Conservation (phyloP, 139 green algal genomes). For the Raphidocelis subcapitata region DNA sequence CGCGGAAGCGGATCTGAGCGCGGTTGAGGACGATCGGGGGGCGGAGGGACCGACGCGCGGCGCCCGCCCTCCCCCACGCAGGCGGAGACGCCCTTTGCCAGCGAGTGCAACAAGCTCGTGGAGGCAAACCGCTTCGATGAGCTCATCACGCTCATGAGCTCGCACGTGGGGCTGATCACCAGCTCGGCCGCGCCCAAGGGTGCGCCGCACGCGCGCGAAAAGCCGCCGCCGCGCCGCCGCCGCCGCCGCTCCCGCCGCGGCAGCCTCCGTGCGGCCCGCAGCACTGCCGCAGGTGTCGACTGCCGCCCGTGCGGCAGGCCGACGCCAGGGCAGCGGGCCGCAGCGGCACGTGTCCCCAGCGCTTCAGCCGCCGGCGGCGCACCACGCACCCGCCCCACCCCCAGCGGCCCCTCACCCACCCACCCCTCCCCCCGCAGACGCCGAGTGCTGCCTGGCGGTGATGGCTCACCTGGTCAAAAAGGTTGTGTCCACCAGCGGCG, state of each 20-base stretch:
- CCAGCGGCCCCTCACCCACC: too few relatives aligned
- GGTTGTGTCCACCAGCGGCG: too few relatives aligned
- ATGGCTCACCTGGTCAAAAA: conserved; percentile 10
- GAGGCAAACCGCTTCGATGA: conserved; percentile 12
- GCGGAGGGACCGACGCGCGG: background rate
- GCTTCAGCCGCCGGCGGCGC: too few relatives aligned
- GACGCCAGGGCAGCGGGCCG: too few relatives aligned
- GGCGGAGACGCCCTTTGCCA: conserved; percentile 12
- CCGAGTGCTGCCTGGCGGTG: conserved; percentile 16
- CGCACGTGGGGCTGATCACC: conserved; percentile 19
- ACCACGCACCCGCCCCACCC: too few relatives aligned
- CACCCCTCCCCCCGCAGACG: conserved; percentile 23
- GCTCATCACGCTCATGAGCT: conserved; percentile 14
- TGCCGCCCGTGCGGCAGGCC: too few relatives aligned
- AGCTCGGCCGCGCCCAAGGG: conserved; percentile 22
- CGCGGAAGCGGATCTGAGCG: background rate
- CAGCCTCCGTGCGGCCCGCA: too few relatives aligned
- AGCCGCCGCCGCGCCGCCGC: too few relatives aligned
- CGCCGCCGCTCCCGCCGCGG: too few relatives aligned
- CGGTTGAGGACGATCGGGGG: background rate
- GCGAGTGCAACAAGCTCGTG: background rate
- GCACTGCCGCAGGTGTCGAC: too few relatives aligned
- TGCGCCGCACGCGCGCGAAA: too few relatives aligned
- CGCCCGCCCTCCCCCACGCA: background rate
- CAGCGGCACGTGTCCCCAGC: too few relatives aligned